A percentile compares a stretch with the other conserved stretches of the same genome.
These are phyloP conservation scores for Globisporangium carolinianum DNA, from an alignment of 352 stramenopile species.

Conservation along the genomic window DNA sequence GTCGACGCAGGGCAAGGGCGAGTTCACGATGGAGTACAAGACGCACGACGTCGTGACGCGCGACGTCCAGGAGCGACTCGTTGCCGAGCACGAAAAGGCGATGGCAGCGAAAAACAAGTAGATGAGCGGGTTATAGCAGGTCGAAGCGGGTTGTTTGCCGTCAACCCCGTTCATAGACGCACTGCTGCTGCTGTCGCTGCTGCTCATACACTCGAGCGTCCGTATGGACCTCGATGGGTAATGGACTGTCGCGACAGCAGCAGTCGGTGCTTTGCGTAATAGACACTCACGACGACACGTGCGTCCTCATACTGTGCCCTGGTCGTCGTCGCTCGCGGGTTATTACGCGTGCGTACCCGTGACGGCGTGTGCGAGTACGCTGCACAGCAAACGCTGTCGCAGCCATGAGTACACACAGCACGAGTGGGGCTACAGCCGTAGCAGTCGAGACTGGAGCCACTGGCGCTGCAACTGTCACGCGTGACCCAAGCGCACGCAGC, in stretches of 20 bases:
- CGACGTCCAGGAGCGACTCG: constrained; percentile 93
- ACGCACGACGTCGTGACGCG: constrained; percentile 91
- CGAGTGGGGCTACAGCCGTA: too few species aligned
- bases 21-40: constrained; percentile 99
- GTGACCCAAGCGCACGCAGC: not conserved
- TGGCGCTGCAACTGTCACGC: too few species aligned
- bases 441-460: too few species aligned
- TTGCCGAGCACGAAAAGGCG: constrained; percentile 91
- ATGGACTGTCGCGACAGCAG: too few species aligned
- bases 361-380: not conserved
- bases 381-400: not conserved
- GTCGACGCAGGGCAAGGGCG: constrained; percentile 95
- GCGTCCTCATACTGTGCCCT: too few species aligned
- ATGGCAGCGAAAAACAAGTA: constrained; percentile 78
- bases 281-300: too few species aligned
- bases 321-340: too few species aligned
- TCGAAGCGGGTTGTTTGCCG: too few species aligned
- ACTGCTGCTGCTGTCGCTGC: not conserved
- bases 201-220: not conserved
- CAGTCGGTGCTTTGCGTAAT: too few species aligned
- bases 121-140: not conserved
- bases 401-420: not conserved
- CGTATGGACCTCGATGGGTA: too few species aligned
- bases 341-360: not conserved
- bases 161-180: too few species aligned